Conservation (phyloP, 495 filamentous ascomycete genomes). For the Neurospora sp. region DNA sequence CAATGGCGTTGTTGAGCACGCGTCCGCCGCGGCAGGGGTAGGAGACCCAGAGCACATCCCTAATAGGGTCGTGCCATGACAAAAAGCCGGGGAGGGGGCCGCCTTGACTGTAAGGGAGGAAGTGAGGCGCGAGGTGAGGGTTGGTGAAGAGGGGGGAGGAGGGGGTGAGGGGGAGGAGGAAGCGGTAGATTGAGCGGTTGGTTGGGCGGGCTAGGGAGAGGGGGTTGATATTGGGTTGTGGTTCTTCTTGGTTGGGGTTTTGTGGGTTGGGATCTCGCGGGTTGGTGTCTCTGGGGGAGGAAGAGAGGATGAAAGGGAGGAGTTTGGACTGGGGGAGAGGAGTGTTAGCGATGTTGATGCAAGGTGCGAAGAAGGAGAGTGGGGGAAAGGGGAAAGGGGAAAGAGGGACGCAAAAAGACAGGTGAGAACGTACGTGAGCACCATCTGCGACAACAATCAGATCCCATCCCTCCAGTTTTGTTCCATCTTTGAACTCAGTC, state of each 20-base stretch:
- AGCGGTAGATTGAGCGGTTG: slow-evolving; percentile 36
- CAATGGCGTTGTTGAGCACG: slow-evolving; percentile 21
- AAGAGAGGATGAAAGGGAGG: background rate
- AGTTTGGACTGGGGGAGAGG: background rate
- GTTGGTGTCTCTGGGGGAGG: background rate
- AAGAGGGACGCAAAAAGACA: too few relatives aligned
- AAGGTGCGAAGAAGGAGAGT: too few relatives aligned
- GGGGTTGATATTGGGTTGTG: background rate
- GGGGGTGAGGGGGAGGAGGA: slow-evolving; percentile 28
- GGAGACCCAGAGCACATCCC: slow-evolving; percentile 26
- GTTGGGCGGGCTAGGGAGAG: slow-evolving; percentile 7
- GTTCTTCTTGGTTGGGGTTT: too few relatives aligned
- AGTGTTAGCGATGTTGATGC: background rate
- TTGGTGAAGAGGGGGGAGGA: slow-evolving; percentile 23
- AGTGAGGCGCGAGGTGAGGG: slow-evolving; percentile 17
- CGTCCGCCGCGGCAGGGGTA: slow-evolving; percentile 36
- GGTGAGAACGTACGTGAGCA: slow-evolving; percentile 24
- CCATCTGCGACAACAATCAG: slow-evolving; percentile 23
- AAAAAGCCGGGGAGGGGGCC: slow-evolving; percentile 19
- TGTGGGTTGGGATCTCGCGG: background rate
- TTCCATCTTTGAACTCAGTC: slow-evolving; percentile 12
- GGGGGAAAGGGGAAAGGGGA: too few relatives aligned
- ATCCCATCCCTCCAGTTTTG: slow-evolving; percentile 6
- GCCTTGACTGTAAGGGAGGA: background rate
- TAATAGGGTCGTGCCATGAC: slow-evolving; percentile 15